Evolutionary conservation across 1,284 basidiomycete species (phyloP), one percentile per base, ranked within the genome.

Genomic region (Sanguinoderma infundibulare): DNA sequence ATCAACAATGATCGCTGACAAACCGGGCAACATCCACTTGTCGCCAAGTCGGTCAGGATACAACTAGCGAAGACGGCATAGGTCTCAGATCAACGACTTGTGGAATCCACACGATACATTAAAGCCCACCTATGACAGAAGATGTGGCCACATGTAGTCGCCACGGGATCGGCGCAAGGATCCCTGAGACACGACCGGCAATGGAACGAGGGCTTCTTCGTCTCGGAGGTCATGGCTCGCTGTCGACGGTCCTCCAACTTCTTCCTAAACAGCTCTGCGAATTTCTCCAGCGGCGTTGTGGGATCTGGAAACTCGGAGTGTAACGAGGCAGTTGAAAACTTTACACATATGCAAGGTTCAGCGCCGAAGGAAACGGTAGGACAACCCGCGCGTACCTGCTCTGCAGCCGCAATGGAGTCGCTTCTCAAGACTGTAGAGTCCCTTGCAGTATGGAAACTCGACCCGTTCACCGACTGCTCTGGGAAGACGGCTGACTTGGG

Each of bases 121-220:
- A 26, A 15, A 28, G 15, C 52, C 4, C 15, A 53, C 52, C 38
- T 10, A 20, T 53, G 38, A n/a, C 52, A 53, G 24, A 53, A 53
- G 8, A 53, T 39, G 17, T 55, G 54, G 3, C 54, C 54, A 22
- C 66, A 67, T 0, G 59, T 22, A 5, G 64, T 65, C 15, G 57
- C 54, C n/a, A 60, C 59, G 1, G 66, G 66, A 4, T 67, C 55
- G 5, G 22, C 20, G 47, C 64, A 61, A 1, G 59, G 55, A 15
- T 63, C 60, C 24, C 20, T 28, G 1, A 55, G 22, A 55, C 64
- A 66, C 24, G 36, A 28, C 38, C 64, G 53, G 42, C 64, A 66
- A 46, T 61, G 59, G 55, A 59, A 62, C n/a, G 54, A 53, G 20
- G 36, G 10, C 14, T 26, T 6, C 8, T 50, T 30, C 30, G 47